Conservation (phyloP, 2,329 filamentous ascomycete genomes). For the Apiospora malaysiana region DNA sequence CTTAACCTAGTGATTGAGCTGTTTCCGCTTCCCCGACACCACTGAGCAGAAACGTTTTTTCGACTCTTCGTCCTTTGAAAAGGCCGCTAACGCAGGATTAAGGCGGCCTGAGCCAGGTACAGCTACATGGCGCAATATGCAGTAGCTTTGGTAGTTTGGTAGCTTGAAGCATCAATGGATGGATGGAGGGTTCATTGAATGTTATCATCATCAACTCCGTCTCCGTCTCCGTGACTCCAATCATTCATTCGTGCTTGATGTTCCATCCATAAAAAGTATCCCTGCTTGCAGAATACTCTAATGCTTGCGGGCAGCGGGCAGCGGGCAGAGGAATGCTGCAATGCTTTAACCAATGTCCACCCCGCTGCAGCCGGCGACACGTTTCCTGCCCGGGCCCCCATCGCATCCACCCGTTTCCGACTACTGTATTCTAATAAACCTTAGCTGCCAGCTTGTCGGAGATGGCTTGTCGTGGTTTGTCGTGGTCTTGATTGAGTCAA, state of each 20-base stretch:
- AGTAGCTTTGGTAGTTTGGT: not conserved
- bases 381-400: constrained; percentile 13
- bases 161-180: not conserved
- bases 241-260: not conserved
- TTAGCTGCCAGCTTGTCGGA: constrained; percentile 9
- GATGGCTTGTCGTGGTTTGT: not conserved
- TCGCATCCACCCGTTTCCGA: not conserved
- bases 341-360: not conserved
- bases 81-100: not conserved
- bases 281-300: not conserved
- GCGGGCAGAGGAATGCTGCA: too few species aligned
- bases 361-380: not conserved
- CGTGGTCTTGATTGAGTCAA: not conserved
- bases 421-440: constrained; percentile 14
- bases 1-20: not conserved
- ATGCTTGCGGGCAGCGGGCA: not conserved
- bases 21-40: constrained; percentile 23
- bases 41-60: constrained; percentile 19
- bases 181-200: constrained; percentile 15
- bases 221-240: too few species aligned
- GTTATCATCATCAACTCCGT: too few species aligned
- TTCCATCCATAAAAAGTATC: too few species aligned
- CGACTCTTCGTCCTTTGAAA: not conserved
- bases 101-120: not conserved
- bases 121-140: constrained; percentile 10